Evolutionary conservation across 2,329 filamentous ascomycete genomes (phyloP).

Genomic region (Neonectria punicea): DNA sequence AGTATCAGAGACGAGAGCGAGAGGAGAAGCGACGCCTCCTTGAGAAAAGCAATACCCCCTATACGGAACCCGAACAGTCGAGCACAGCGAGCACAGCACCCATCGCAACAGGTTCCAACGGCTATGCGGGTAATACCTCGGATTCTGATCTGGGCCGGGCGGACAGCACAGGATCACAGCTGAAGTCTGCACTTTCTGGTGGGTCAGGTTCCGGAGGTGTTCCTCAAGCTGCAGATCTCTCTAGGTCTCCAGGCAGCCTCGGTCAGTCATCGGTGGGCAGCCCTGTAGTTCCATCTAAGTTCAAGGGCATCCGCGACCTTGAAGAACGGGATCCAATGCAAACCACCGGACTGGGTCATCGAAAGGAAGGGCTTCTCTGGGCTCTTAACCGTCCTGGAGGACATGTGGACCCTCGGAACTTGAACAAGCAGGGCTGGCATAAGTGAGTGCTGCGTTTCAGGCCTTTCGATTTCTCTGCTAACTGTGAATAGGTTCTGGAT

Average conservation of each 20-base stretch:
- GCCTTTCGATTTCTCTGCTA: slow-evolving; percentile 19
- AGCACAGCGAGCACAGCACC: slow-evolving; percentile 52
- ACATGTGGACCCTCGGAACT: slow-evolving; percentile 91
- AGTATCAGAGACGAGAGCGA: slow-evolving; percentile 92
- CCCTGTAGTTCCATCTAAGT: slow-evolving; percentile 68
- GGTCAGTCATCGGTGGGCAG: slow-evolving; percentile 58
- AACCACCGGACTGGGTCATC: slow-evolving; percentile 63
- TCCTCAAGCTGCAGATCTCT: slow-evolving; percentile 55
- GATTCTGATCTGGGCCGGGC: slow-evolving; percentile 78
- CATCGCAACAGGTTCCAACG: slow-evolving; percentile 52
- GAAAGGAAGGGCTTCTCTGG: slow-evolving; percentile 96
- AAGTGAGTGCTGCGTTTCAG: slow-evolving; percentile 71
- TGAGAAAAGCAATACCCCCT: slow-evolving; percentile 85
- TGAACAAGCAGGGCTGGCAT: slow-evolving; percentile 99
- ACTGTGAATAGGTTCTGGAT: slow-evolving; percentile 86
- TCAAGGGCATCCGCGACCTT: slow-evolving; percentile 92
- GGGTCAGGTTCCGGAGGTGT: slow-evolving; percentile 49
- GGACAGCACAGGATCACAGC: slow-evolving; percentile 78
- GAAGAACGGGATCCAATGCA: slow-evolving; percentile 80
- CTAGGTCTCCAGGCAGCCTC: slow-evolving; percentile 67
- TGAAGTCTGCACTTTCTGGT: slow-evolving; percentile 63
- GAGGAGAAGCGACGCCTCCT: slow-evolving; percentile 92
- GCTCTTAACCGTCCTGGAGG: slow-evolving; percentile 91
- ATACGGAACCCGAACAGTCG: slow-evolving; percentile 74
- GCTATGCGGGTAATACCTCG: slow-evolving; percentile 60